Evolutionary conservation across 139 green algal genomes (phyloP).

Genomic region (Volvox africanus): DNA sequence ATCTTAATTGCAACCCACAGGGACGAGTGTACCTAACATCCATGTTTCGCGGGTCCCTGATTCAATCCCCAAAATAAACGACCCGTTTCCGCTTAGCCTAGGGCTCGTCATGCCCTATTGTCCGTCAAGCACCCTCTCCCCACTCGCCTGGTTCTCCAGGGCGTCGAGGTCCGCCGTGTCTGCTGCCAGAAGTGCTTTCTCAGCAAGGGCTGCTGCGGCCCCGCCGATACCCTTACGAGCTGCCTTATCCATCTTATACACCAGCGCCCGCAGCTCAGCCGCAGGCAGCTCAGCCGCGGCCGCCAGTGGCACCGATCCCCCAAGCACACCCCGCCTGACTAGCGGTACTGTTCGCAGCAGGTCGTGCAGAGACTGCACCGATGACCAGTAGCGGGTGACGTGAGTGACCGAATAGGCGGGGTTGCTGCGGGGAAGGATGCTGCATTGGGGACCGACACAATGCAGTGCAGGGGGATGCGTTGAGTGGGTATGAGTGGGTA

Average conservation of each 20-base stretch:
- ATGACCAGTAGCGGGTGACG: slow-evolving; percentile 17
- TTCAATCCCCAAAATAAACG: too few relatives aligned
- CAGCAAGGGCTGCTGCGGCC: background rate
- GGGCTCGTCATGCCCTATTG: too few relatives aligned
- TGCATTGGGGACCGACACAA: background rate
- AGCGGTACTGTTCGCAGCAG: background rate
- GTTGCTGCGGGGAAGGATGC: slow-evolving; percentile 19
- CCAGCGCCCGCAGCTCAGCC: background rate
- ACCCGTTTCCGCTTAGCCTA: too few relatives aligned
- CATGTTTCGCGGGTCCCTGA: too few relatives aligned
- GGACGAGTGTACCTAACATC: too few relatives aligned
- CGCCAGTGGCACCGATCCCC: slow-evolving; percentile 1
- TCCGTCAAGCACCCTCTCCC: background rate
- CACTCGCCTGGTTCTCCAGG: slow-evolving; percentile 21
- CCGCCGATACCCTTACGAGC: background rate
- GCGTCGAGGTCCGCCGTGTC: slow-evolving; percentile 17
- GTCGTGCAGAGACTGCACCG: background rate
- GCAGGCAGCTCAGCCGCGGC: background rate
- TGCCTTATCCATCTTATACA: slow-evolving; percentile 18
- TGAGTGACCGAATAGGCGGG: background rate
- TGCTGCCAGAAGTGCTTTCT: background rate
- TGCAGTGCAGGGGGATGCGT: too few relatives aligned
- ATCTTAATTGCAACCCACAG: too few relatives aligned
- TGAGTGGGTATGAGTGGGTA: too few relatives aligned
- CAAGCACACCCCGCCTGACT: background rate